Evolutionary conservation across 2,329 filamentous ascomycete species (phyloP).

Genomic region (Colletotrichum sp.): DNA sequence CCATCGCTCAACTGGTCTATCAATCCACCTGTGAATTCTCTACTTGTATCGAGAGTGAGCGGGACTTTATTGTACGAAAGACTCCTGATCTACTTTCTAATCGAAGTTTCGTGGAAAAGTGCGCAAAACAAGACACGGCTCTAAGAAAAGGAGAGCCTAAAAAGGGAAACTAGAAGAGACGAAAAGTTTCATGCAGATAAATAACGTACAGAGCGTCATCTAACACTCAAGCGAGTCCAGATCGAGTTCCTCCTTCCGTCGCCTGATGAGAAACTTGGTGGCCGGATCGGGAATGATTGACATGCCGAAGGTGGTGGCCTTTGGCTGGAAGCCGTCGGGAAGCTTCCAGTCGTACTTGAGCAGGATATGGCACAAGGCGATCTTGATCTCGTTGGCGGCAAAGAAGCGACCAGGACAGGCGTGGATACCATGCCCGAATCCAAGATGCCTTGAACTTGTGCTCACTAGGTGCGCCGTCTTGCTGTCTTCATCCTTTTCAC

Average conservation of each 20-base stretch:
- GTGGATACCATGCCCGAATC: conserved; percentile 40
- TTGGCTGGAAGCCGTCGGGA: neutral
- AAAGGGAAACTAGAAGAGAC: neutral
- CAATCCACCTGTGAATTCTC: neutral
- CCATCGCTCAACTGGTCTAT: neutral
- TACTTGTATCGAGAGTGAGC: neutral
- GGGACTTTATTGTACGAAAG: neutral
- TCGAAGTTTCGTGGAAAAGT: neutral
- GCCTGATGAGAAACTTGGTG: neutral
- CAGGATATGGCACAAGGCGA: conserved; percentile 33
- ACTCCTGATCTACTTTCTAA: neutral
- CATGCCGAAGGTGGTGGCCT: neutral
- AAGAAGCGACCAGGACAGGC: conserved; percentile 44
- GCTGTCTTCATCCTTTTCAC: conserved; percentile 18
- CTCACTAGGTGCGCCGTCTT: conserved; percentile 35
- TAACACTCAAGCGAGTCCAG: neutral
- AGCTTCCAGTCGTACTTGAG: conserved; percentile 34
- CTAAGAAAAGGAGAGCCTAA: neutral
- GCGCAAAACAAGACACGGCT: neutral
- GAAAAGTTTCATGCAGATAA: neutral
- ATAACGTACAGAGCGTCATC: neutral
- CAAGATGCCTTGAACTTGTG: conserved; percentile 30
- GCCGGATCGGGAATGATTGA: neutral
- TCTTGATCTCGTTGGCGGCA: conserved; percentile 40
- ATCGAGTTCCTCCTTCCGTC: conserved; percentile 2